Base-by-base conservation (phyloP, 371 early-diverging fungal species). In the Actinomucor elegans region DNA sequence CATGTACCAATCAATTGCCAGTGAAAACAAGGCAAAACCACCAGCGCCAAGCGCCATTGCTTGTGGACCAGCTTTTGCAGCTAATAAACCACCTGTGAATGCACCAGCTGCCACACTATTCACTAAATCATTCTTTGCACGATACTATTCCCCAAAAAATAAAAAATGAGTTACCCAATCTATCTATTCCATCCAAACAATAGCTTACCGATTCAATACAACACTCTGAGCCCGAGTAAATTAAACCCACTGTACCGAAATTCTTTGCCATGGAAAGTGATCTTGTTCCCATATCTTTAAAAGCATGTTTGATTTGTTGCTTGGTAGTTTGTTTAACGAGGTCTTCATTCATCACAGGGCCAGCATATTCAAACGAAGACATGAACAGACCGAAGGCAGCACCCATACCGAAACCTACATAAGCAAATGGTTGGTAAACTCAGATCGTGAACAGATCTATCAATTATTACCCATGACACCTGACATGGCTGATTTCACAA, bases 11-110 rank as follows among this genome's bases (percentile, higher is more conserved):
- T 94, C 94, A 55, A 94, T 93, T n/a, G 93, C 96, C 9, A 88
- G 85, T 18, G 93, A 93, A 65, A 98, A 98, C 14, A 94, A 93
- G 2, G 96, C 96, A 77, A 98, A 97, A 21, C 94, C 92, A 26
- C 84, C 92, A 60, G 97, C 96, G 48, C 98, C 98, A 15, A 82
- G 66, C 1, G 80, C 82, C 58, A 86, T 81, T 9, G 89, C 91
- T 47, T 89, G 81, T 34, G 88, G 91, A 18, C 94, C 94, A 40
- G 87, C 82, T 69, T 79, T 83, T 8, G 88, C 86, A 14, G 93
- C 93, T 57, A 98, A 70, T 10, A 85, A 77, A 15, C 91, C 97
- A 34, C 98, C 98, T 27, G 98, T 94, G 36, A 95, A 73, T 69
- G 96, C 96, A 12, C 98, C 98, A 29, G 96, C 94, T 7, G 85